Evolutionary conservation across 306 rosid genomes (phyloP), one percentile per base, ranked within the genome.

Genomic region (Begonia masoniana): DNA sequence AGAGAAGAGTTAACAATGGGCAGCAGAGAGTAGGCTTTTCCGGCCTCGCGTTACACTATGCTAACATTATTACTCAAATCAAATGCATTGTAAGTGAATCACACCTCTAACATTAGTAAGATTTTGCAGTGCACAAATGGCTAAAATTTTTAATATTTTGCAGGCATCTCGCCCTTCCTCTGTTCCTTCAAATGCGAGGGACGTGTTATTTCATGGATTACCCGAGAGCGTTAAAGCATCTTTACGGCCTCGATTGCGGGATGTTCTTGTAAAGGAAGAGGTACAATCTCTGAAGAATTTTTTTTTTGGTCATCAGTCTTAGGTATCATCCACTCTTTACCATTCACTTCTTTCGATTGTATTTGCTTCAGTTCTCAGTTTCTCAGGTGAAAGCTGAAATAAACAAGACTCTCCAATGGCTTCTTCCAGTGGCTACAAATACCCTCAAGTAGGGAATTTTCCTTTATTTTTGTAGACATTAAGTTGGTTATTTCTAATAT

Each of bases 131-230:
- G 6, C 13, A 43, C 47, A 43, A 43, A 9, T 43, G 13, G 13
- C 12, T 43, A 21, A 21, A 21, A 21, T 21, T 21, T 21, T 21
- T 1, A 21, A 43, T 43, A 9, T 43, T 43, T 43, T 43, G 2
- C 9, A 92, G 99, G 96, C 85, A n/a, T 75, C 83, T 67, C 88
- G 96, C 5, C 93, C 95, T 7, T 60, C 80, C 41, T 61, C 79
- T 49, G 74, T 92, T 59, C 96, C 88, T 53, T 85, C 88, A 62
- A 92, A 81, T 76, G 58, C 51, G 36, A 81, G 95, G 69, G 93
- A 86, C 64, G 67, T 85, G 59, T 74, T 92, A 68, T 92, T 83
- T 73, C 84, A 69, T 14, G 77, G 78, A 13, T 74, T 92, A 69
- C 93, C 96, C 10, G 65, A 62, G 49, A 74, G 63, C 55, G 78